Base-by-base conservation (phyloP, 2,329 filamentous ascomycete genomes). In the Tolypocladium pustulatum region DNA sequence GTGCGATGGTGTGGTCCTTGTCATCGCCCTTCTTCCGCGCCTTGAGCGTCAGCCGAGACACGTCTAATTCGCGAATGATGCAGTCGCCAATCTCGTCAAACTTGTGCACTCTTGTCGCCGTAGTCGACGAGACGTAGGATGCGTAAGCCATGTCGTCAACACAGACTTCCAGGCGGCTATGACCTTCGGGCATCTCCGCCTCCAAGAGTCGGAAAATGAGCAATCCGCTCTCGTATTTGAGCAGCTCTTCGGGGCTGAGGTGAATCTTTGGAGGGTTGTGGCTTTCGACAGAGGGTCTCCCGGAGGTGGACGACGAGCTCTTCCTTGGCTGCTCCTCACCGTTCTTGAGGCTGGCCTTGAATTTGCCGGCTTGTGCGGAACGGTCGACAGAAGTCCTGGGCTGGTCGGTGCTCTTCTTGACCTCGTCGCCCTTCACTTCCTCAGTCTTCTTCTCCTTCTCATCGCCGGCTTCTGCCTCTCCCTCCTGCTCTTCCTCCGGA, bases 121-220 rank as follows among this genome's bases (percentile, higher is more conserved):
- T 87, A 63, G 86, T 90, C 1, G 89, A 85, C 13, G 91, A 95
- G 1, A 84, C 81, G 70, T 96, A 97, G 0, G 91, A 89, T 0
- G 94, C 88, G 76, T 94, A 97, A 37, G 90, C 84, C 82, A 94
- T 91, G 70, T 99, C 94, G 71, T 99, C 94, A 71, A 97, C 94
- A 62, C 93, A 78, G 9, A 99, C 84, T 71, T 99, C 91, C 27
- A 99, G 78, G 61, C 90, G 87, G 36, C 85, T 87, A 64, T 92
- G 83, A 57, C 79, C 83, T 63, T 89, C 85, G 0, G 90, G 83
- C 69, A 99, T 82, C 58, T 97, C 88, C 30, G 88, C 91, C 61
- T 97, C 92, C 70, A 97, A 84, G 59, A 99, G 83, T 69, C 92
- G 93, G 81, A 99, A 97, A 58, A 99, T 89, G 62, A 99, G 80